Base-by-base conservation (phyloP, 768 basidiomycete species). In the Sistotremastrum suecicum region DNA sequence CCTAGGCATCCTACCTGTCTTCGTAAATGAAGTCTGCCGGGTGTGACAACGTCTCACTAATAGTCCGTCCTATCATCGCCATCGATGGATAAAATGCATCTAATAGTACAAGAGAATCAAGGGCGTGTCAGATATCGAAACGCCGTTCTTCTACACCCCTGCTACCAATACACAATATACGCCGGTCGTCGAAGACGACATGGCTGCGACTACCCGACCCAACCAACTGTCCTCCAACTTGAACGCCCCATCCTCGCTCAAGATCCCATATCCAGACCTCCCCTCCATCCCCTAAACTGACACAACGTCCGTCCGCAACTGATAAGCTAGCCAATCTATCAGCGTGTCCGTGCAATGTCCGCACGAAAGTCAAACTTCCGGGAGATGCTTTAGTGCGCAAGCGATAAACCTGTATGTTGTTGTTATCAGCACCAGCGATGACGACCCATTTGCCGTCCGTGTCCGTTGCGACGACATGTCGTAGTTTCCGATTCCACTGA, bases 391-490 rank as follows among this genome's bases (percentile, higher is more conserved):
- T 65, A 4, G 76, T 70, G 49, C 72, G 67, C 11, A 88, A 63
- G 36, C 86, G 78, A 59, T 87, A 88, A 6, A 88, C 68, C 55
- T 88, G 86, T 12, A 85, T 36, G 48, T 46, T 43, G 50, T 48
- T 28, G 56, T 53, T n/a, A 53, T 59, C 57, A 11, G 50, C 43
- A 32, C 70, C 76, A 9, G 80, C 84, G 41, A 87, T 68, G 8
- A 88, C 78, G 47, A 74, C 77, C 82, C 83, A 89, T 67, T 84
- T 87, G 6, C 86, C 86, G 55, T 88, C 86, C 4, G 86, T 84
- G 54, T 84, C 79, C 10, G 73, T 78, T 52, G 77, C 80, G n/a
- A 78, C 74, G 32, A 89, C 78, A 8, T 67, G 65, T 39, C 65
- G 63, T 12, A 88, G 72, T 59, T 84, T 87, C 47, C 84, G 80